Conservation (phyloP, 371 early-diverging fungal genomes). For the Thermomucor indicae-seudaticae region DNA sequence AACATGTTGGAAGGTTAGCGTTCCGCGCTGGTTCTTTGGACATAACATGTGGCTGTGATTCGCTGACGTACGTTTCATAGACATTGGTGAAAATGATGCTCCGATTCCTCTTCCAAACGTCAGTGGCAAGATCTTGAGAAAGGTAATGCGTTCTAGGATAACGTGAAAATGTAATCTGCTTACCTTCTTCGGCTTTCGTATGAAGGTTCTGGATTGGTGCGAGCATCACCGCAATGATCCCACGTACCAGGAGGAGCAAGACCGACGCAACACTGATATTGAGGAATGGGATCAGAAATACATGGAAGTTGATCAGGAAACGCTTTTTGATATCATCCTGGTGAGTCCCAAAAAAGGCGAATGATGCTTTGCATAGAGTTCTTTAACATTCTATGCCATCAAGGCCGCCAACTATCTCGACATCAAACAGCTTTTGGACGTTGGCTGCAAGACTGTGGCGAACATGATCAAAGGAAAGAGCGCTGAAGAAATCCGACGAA, state of each 20-base stretch:
- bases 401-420: conserved; percentile 95
- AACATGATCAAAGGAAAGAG: conserved; percentile 96
- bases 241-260: conserved; percentile 54
- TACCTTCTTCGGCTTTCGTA: neutral
- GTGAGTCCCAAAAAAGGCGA: conserved; percentile 27
- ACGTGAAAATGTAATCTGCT: neutral
- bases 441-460: conserved; percentile 97
- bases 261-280: conserved; percentile 68
- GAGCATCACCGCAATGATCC: conserved; percentile 76
- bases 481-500: conserved; percentile 91
- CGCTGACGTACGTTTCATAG: conserved; percentile 21
- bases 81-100: conserved; percentile 71
- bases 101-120: conserved; percentile 83
- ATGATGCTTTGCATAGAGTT: neutral
- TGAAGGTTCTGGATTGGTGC: conserved; percentile 77
- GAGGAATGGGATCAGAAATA: conserved; percentile 82
- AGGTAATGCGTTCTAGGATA: conserved; percentile 35
- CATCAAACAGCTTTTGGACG: conserved; percentile 91
- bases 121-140: conserved; percentile 61
- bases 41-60: neutral
- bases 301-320: conserved; percentile 76
- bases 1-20: conserved; percentile 81
- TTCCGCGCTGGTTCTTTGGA: neutral
- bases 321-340: conserved; percentile 74
- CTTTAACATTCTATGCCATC: too few relatives aligned